Evolutionary conservation across 495 filamentous ascomycete species (phyloP).

Genomic region (Xylaria sp.): DNA sequence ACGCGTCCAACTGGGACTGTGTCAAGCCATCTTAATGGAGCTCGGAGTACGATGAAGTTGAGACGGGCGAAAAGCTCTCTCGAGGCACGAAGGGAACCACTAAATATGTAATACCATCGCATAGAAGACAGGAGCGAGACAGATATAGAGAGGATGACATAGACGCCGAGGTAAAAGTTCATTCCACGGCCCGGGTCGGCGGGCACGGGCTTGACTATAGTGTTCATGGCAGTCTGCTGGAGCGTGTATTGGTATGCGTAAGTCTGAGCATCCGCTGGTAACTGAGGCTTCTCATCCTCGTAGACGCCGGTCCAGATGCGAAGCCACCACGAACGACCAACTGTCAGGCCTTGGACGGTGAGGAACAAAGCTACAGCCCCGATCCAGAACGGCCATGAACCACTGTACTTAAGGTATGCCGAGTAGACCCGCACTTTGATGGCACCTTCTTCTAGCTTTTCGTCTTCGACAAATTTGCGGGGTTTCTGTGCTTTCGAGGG

Average conservation of each 20-base stretch:
- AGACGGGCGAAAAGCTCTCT: slow-evolving; percentile 69
- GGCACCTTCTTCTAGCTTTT: slow-evolving; percentile 69
- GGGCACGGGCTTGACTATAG: slow-evolving; percentile 33
- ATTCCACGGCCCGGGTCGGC: slow-evolving; percentile 45
- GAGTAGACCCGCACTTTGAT: slow-evolving; percentile 69
- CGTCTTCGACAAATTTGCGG: slow-evolving; percentile 77
- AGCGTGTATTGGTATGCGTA: slow-evolving; percentile 44
- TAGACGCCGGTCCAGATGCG: slow-evolving; percentile 68
- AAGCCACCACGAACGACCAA: slow-evolving; percentile 70
- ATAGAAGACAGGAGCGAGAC: slow-evolving; percentile 63
- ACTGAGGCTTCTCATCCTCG: slow-evolving; percentile 38
- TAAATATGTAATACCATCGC: slow-evolving; percentile 65
- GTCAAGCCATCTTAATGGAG: slow-evolving; percentile 80
- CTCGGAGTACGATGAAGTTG: slow-evolving; percentile 68
- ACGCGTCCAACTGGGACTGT: slow-evolving; percentile 81
- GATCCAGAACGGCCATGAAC: slow-evolving; percentile 69
- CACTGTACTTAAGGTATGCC: slow-evolving; percentile 69
- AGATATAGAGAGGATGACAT: slow-evolving; percentile 65
- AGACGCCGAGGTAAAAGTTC: slow-evolving; percentile 70
- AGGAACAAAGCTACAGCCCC: slow-evolving; percentile 61
- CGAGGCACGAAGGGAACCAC: slow-evolving; percentile 67
- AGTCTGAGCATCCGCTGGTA: slow-evolving; percentile 39
- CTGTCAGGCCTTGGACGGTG: slow-evolving; percentile 53
- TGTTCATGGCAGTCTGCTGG: slow-evolving; percentile 48
- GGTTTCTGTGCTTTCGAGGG: slow-evolving; percentile 47